phyloP scores from a whole-genome alignment of 2,329 filamentous ascomycete genomes.

The Neonectria faginata region DNA sequence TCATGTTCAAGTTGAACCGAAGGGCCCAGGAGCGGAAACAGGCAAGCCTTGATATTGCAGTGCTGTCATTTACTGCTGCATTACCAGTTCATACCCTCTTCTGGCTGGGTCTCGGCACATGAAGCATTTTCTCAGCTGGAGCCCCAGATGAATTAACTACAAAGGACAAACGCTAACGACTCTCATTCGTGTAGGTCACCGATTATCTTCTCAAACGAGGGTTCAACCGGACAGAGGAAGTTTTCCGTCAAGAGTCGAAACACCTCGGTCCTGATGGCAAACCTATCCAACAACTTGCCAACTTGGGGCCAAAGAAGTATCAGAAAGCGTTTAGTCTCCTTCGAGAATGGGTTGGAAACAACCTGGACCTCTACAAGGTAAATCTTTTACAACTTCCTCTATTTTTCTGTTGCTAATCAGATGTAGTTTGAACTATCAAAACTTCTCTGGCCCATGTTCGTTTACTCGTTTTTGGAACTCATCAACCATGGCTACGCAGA shows the following conservation, averaged over 20 bases:
- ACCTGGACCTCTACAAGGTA: slow-evolving; percentile 93
- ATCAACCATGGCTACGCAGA: slow-evolving; percentile 76
- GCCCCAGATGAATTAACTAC: not conserved
- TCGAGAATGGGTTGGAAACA: slow-evolving; percentile 88
- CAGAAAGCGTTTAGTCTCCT: slow-evolving; percentile 78
- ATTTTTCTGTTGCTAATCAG: slow-evolving; percentile 34
- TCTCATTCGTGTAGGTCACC: slow-evolving; percentile 68
- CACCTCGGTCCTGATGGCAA: slow-evolving; percentile 84
- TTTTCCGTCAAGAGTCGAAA: slow-evolving; percentile 90
- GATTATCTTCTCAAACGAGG: slow-evolving; percentile 97
- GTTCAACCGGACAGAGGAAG: slow-evolving; percentile 91
- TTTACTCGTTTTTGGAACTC: slow-evolving; percentile 90
- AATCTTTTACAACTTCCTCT: slow-evolving; percentile 28
- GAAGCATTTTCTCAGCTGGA: not conserved
- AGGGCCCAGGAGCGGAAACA: not conserved
- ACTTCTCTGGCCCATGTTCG: slow-evolving; percentile 91
- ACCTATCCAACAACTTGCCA: slow-evolving; percentile 76
- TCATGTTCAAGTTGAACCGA: not conserved
- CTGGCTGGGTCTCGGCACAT: not conserved
- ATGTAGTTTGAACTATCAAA: slow-evolving; percentile 84
- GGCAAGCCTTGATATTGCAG: not conserved
- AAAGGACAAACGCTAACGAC: slow-evolving; percentile 27
- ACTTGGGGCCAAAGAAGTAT: slow-evolving; percentile 81
- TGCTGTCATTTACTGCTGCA: not conserved
- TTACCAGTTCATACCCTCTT: not conserved